Conservation (phyloP, 164 flowering plant species). For the Nymphaea colorata region DNA sequence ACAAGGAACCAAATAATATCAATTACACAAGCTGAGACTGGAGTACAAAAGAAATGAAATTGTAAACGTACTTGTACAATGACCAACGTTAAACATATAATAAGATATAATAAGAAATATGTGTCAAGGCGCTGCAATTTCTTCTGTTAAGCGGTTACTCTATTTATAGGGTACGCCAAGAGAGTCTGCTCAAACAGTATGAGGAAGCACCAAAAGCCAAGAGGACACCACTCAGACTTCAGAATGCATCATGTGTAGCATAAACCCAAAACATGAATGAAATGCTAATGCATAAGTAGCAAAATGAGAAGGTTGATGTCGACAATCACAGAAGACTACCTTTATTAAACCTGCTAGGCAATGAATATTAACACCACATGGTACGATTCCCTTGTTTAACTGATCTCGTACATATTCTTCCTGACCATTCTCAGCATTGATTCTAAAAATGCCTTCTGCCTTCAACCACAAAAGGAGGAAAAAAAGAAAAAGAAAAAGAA, state of each 20-base stretch:
- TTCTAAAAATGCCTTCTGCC: slow-evolving; percentile 31
- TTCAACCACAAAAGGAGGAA: slow-evolving; percentile 8
- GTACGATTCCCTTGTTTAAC: slow-evolving; percentile 21
- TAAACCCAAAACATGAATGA: background rate
- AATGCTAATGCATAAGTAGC: background rate
- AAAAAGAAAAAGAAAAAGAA: background rate
- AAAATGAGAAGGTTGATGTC: background rate
- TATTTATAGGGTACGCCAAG: too few species aligned
- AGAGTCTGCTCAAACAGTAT: too few species aligned
- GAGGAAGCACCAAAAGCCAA: too few species aligned
- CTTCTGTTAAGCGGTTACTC: too few species aligned
- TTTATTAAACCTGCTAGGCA: slow-evolving; percentile 28
- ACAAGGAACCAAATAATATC: background rate
- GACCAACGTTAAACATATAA: too few species aligned
- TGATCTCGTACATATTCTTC: slow-evolving; percentile 24
- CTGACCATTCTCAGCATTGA: slow-evolving; percentile 25
- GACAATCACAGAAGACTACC: slow-evolving; percentile 9
- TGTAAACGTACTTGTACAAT: too few species aligned
- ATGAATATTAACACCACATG: slow-evolving; percentile 23
- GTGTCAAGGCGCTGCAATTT: too few species aligned
- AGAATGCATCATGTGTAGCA: too few species aligned
- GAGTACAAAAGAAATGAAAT: too few species aligned
- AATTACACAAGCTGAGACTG: background rate
- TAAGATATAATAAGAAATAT: too few species aligned
- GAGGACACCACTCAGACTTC: too few species aligned